Evolutionary conservation across 2,329 filamentous ascomycete genomes (phyloP), one percentile per base, ranked within the genome.

Genomic region (Epicoccum nigrum): DNA sequence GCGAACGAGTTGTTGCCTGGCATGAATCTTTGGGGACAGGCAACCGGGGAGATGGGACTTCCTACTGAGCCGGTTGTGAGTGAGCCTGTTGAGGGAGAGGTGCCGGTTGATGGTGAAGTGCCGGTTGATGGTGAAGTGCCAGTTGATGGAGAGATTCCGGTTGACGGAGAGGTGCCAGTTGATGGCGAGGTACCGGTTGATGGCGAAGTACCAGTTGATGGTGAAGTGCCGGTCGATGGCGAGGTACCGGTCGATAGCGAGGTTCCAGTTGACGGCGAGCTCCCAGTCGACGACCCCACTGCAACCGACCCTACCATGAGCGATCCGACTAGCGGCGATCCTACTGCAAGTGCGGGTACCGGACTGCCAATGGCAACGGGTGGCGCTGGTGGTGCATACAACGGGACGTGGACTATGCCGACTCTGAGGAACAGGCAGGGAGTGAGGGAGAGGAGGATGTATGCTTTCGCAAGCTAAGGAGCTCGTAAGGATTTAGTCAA

Each of bases 331-430:
- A 30, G 6, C n/a, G 40, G 16, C 7, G 51, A 49, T 34, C 41
- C 51, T 7, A 54, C 41, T 1, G 51, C 41, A 7, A 54, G 51
- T 19, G 5, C 42, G 28, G 51, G 51, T 3, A 54, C 35, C 2
- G 51, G 46, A 11, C 17, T 54, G 27, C 46, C 51, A 13, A 46
- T 42, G 27, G 44, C 46, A 9, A 51, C 51, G 9, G 51, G 46
- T 34, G 43, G 49, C 16, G 27, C 28, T 13, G 49, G 49, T 6
- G 38, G 32, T 11, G 31, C 20, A 7, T 23, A 16, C 20, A 54
- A 54, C 13, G 51, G 51, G 3, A 54, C 51, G 6, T 54, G 51
- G 51, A 32, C 11, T 8, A 47, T 47, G 38, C 49, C 49, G 7
- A 33, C 9, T 1, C 31, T 47, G 43, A 52, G 20, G 19, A 21